Percentiles rank a stretch among this genome's conserved stretches.
Conservation (phyloP, 2,329 filamentous ascomycete species). For the Pyrenochaeta sp. region DNA sequence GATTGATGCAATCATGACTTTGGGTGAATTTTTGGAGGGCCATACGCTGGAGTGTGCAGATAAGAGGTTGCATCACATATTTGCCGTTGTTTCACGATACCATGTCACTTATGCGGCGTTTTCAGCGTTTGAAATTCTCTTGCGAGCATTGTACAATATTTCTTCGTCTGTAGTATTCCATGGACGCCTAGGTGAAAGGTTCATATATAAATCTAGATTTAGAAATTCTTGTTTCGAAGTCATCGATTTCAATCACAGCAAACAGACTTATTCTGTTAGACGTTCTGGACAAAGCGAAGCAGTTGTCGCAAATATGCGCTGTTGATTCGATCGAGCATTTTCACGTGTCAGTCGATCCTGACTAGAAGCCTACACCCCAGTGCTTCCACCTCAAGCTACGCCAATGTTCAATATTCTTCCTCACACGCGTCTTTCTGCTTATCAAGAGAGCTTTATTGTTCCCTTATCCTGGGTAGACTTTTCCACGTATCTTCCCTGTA, state of each 20-base stretch:
- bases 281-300: not conserved
- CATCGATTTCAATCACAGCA: not conserved
- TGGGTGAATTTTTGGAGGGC: not conserved
- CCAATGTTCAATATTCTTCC: not conserved
- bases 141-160: not conserved
- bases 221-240: too few species aligned
- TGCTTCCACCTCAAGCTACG: not conserved
- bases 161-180: not conserved
- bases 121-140: not conserved
- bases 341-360: not conserved
- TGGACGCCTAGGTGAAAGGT: too few species aligned
- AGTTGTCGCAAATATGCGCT: not conserved
- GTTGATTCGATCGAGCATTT: not conserved
- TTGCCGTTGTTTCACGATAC: conserved; percentile 3
- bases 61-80: not conserved
- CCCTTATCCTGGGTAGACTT: not conserved
- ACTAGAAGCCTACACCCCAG: not conserved
- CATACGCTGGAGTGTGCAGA: too few species aligned
- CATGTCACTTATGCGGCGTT: not conserved
- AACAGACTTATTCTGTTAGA: not conserved
- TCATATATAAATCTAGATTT: too few species aligned
- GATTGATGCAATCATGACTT: not conserved
- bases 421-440: not conserved
- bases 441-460: not conserved
- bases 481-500: not conserved